phyloP scores from a whole-genome alignment of 2,329 filamentous ascomycete genomes.

The Aspergillus brasiliensis region DNA sequence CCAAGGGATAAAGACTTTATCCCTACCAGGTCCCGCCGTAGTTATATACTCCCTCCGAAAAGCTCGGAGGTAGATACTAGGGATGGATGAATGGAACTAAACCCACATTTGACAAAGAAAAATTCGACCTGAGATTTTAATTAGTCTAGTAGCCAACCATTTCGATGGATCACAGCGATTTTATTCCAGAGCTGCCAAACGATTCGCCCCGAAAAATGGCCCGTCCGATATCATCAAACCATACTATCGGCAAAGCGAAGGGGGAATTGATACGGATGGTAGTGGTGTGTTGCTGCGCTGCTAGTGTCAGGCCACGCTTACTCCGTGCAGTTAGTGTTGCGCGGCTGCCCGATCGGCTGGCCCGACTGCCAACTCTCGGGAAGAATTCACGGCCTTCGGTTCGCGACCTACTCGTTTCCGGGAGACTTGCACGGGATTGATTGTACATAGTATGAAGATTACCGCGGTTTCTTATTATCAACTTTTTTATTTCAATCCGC shows the following conservation, averaged over 20 bases:
- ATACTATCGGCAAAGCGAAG: constrained; percentile 12
- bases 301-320: constrained; percentile 12
- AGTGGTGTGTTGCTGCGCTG: too few species aligned
- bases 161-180: neutral
- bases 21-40: neutral
- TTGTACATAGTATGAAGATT: neutral
- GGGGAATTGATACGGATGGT: too few species aligned
- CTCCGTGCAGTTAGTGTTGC: constrained; percentile 6
- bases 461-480: neutral
- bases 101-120: neutral
- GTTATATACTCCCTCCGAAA: constrained; percentile 1
- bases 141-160: neutral
- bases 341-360: constrained; percentile 19
- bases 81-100: neutral
- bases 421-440: neutral
- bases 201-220: neutral
- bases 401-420: neutral
- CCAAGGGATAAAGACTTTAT: constrained; percentile 3
- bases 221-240: constrained; percentile 8
- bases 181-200: neutral
- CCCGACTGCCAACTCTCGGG: constrained; percentile 6
- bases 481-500: too few species aligned
- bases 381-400: neutral
- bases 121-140: neutral
- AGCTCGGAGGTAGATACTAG: too few species aligned